Conservation (phyloP, 2,329 filamentous ascomycete genomes). For the Blastomyces percursus region DNA sequence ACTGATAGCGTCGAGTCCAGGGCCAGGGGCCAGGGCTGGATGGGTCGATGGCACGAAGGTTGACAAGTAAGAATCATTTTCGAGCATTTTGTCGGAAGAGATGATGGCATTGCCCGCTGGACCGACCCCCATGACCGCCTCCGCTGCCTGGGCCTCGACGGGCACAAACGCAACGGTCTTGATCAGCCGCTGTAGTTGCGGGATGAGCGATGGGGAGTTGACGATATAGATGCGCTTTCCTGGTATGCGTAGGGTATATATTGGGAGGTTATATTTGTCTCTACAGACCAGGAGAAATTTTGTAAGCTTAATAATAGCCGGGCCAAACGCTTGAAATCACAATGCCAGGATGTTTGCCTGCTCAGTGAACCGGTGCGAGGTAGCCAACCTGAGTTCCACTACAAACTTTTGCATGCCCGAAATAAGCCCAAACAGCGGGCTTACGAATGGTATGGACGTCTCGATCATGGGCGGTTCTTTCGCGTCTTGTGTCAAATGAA, state of each 20-base stretch:
- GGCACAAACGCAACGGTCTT: slow-evolving; percentile 31
- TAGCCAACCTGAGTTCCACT: background rate
- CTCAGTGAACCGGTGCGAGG: background rate
- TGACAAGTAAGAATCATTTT: background rate
- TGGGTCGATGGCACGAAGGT: background rate
- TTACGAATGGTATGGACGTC: background rate
- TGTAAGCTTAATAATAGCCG: background rate
- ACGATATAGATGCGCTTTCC: slow-evolving; percentile 36
- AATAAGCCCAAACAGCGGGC: background rate
- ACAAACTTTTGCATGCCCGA: background rate
- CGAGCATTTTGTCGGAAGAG: background rate
- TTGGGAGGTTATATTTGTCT: slow-evolving; percentile 18
- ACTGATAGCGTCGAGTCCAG: background rate
- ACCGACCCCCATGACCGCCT: slow-evolving; percentile 23
- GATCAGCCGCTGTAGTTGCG: slow-evolving; percentile 30
- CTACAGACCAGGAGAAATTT: background rate
- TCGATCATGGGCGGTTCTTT: background rate
- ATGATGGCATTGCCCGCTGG: background rate
- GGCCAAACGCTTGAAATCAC: background rate
- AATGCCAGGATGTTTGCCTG: background rate
- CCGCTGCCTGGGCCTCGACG: slow-evolving; percentile 26
- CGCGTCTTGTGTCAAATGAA: background rate
- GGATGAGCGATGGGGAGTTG: slow-evolving; percentile 28
- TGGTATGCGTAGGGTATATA: slow-evolving; percentile 34
- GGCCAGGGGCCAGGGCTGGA: background rate